Evolutionary conservation across 345 rosid species (phyloP).

Genomic region (Murraya paniculata): DNA sequence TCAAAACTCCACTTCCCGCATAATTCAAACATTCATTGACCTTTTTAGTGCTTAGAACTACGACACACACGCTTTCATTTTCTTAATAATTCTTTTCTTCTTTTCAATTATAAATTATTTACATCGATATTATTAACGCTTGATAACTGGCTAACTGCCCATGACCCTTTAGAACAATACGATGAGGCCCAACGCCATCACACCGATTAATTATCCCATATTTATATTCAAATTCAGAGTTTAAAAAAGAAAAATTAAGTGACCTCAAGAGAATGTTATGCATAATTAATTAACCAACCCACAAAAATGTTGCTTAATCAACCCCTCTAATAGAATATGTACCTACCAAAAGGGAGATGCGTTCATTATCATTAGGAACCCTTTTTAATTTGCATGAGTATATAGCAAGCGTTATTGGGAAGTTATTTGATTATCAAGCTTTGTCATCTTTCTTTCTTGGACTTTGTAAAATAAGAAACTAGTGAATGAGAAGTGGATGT

Average conservation of each 20-base stretch:
- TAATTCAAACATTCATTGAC: neutral
- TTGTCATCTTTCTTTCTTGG: neutral
- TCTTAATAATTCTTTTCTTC: neutral
- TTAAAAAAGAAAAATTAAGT: neutral
- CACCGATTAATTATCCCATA: neutral
- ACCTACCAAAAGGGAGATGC: neutral
- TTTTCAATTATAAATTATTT: neutral
- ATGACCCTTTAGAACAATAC: too few species aligned
- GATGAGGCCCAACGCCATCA: neutral
- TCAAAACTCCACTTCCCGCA: neutral
- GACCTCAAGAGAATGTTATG: neutral
- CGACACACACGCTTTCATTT: neutral
- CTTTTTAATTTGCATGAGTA: too few species aligned
- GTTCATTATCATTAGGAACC: neutral
- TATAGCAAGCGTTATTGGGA: too few species aligned
- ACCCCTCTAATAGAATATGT: neutral
- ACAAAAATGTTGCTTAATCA: neutral
- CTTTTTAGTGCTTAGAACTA: conserved; percentile 5
- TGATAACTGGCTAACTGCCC: neutral
- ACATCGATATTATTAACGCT: neutral
- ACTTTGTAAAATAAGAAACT: too few species aligned
- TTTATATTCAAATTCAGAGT: neutral
- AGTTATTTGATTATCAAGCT: neutral
- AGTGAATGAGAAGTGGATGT: too few species aligned
- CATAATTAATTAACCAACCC: too few species aligned